Base-by-base conservation (phyloP, 2,329 filamentous ascomycete species). In the Beauveria asiatica region DNA sequence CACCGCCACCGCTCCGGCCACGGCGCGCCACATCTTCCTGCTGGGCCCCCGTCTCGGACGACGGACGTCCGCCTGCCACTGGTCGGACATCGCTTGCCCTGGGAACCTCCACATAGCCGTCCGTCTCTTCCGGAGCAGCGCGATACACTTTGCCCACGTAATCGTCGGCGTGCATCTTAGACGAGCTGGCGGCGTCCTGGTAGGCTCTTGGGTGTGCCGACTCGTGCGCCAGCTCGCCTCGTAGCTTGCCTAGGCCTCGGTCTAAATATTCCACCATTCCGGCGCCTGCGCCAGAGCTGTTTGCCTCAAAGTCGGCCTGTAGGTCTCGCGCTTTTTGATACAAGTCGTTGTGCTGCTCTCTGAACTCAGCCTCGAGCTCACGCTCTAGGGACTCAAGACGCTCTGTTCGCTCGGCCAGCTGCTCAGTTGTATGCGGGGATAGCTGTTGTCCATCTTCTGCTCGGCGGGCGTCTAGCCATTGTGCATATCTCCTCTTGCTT, bases 201-300 rank as follows among this genome's bases (percentile, higher is more conserved):
- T 55, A 30, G 5, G n/a, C 13, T 21, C 39, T 45, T 6, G 57
- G 49, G 13, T 17, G 19, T 16, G 42, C n/a, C 9, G 50, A 5
- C 7, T 53, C 57, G 8, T 19, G 49, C 25, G 27, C 21, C 42
- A 33, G 64, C 49, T 19, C 57, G 52, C 64, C 70, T 50, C 76
- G 73, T 65, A 80, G 75, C 66, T 77, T 77, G n/a, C 69, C 70
- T 23, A 79, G 68, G 8, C 76, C 76, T 54, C 75, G 72, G 59
- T 79, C 75, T 37, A 83, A 74, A 62, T 79, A 76, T 57, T 74
- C 73, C n/a, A 81, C 74, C 68, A 80, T 74, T 45, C 77, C 74
- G 8, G 76, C 76, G 64, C 78, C 79, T 17, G 74, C 68, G 33
- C 76, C 75, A 64, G 76, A 73, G 30, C 69, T 70, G 42, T 70